phyloP scores from a whole-genome alignment of 768 basidiomycete genomes.

The Trichaptum fuscoviolaceum region DNA sequence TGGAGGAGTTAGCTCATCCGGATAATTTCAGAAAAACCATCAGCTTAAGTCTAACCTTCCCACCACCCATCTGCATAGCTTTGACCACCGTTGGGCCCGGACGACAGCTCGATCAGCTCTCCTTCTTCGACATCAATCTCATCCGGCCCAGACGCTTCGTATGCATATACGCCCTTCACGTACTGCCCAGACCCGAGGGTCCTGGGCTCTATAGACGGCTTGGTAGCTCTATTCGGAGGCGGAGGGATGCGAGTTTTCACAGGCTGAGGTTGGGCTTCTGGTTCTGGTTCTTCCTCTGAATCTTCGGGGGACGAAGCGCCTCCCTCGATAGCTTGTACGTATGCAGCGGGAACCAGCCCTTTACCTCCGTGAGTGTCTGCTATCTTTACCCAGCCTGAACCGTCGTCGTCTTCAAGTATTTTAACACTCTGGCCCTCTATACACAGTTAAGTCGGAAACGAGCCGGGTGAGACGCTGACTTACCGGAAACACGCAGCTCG shows the following conservation, averaged over 20 bases:
- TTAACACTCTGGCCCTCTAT: slow-evolving; percentile 61
- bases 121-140: slow-evolving; percentile 62
- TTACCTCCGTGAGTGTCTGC: slow-evolving; percentile 47
- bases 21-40: slow-evolving; percentile 14
- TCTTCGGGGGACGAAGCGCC: neutral
- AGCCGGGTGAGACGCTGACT: slow-evolving; percentile 16
- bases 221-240: neutral
- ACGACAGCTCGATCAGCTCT: slow-evolving; percentile 58
- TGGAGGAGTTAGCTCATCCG: slow-evolving; percentile 21
- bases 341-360: slow-evolving; percentile 83
- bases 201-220: neutral
- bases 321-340: slow-evolving; percentile 43
- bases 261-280: neutral
- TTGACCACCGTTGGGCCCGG: slow-evolving; percentile 53
- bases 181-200: neutral
- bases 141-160: slow-evolving; percentile 66
- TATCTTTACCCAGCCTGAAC: slow-evolving; percentile 85
- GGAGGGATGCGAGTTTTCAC: neutral
- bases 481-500: slow-evolving; percentile 65
- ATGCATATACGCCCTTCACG: slow-evolving; percentile 84
- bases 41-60: slow-evolving; percentile 53
- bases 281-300: slow-evolving; percentile 4
- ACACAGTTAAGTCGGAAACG: neutral
- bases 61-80: slow-evolving; percentile 79
- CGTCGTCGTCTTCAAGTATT: slow-evolving; percentile 76